These are phyloP conservation scores for Fusarium metavorans DNA, from an alignment of 2,329 filamentous ascomycete genomes.

Conservation along the genomic window DNA sequence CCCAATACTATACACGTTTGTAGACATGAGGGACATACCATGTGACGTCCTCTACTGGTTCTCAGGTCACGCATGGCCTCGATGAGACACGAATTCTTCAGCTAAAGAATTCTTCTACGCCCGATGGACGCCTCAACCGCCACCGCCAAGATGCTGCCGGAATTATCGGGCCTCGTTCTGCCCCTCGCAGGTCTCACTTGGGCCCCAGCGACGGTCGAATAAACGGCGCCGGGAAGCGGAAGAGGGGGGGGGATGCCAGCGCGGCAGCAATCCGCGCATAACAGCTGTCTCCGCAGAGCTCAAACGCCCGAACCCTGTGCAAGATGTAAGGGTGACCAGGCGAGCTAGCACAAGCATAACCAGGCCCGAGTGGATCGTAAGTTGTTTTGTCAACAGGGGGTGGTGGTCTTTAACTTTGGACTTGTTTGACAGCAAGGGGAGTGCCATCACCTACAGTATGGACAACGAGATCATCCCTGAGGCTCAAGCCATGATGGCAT, in stretches of 20 bases:
- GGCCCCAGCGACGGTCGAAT: neutral
- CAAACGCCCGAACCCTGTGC: slow-evolving; percentile 21
- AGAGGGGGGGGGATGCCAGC: neutral
- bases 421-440: neutral
- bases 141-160: neutral
- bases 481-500: slow-evolving; percentile 2
- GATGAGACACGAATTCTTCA: neutral
- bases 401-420: neutral
- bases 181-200: neutral
- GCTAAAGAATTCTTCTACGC: neutral
- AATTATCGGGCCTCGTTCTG: slow-evolving; percentile 2
- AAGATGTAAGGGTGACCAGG: slow-evolving; percentile 9
- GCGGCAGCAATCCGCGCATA: slow-evolving; percentile 17
- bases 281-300: slow-evolving; percentile 24
- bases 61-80: neutral
- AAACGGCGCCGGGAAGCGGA: neutral
- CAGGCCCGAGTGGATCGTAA: slow-evolving; percentile 10
- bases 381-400: slow-evolving; percentile 27
- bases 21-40: neutral
- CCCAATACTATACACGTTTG: neutral
- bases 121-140: neutral
- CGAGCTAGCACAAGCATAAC: slow-evolving; percentile 2
- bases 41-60: neutral
- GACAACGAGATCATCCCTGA: slow-evolving; percentile 4
- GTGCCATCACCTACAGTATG: neutral